Evolutionary conservation across 2,329 filamentous ascomycete genomes (phyloP).

Genomic region (Endocalyx cinctus): DNA sequence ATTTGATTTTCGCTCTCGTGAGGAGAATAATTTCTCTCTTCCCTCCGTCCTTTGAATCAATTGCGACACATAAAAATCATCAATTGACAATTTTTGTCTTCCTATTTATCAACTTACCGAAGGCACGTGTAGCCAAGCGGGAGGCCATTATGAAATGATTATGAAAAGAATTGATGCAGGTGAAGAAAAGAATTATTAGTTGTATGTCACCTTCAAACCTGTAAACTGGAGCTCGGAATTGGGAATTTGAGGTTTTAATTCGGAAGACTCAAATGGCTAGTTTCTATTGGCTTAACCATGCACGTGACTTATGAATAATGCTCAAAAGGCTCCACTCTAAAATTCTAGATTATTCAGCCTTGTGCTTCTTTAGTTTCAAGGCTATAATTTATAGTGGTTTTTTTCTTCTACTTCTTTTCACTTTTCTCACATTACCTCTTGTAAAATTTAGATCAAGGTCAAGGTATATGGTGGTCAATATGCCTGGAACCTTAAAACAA

Average conservation of each 20-base stretch:
- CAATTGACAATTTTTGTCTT: no score
- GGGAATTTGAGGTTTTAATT: not conserved
- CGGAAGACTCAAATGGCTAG: no score
- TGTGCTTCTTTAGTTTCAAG: no score
- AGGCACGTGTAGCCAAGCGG: constrained; percentile 90
- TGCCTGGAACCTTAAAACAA: constrained; percentile 24
- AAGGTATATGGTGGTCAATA: no score
- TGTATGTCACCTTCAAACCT: constrained; percentile 25
- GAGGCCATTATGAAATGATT: constrained; percentile 84
- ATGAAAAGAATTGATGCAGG: constrained; percentile 39
- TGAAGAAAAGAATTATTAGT: constrained; percentile 35
- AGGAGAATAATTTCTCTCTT: no score
- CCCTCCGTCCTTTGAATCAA: no score
- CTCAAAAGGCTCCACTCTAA: no score
- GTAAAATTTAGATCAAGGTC: not conserved
- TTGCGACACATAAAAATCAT: no score
- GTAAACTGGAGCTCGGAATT: not conserved
- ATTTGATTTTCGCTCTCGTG: no score
- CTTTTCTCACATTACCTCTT: no score
- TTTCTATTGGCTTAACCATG: not conserved
- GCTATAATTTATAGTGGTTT: not conserved
- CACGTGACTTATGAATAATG: not conserved
- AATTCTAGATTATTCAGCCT: no score
- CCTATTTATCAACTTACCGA: constrained; percentile 77
- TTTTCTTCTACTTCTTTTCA: constrained; percentile 1